These are phyloP conservation scores for Hamamelis virginiana DNA, from an alignment of 164 flowering plant genomes.

Conservation along the genomic window DNA sequence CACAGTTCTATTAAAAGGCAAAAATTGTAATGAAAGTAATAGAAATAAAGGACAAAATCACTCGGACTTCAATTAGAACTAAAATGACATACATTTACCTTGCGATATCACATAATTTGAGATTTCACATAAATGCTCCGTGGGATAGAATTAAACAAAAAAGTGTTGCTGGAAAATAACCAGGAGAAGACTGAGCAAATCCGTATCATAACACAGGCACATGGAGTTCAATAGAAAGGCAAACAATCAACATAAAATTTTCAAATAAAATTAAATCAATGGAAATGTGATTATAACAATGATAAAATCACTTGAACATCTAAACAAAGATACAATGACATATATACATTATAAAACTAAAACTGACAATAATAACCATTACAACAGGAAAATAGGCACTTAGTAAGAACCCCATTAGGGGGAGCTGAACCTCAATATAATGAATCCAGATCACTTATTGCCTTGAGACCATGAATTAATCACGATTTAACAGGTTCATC, in stretches of 20 bases:
- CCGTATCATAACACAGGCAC: background rate
- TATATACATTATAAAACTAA: constrained; percentile 4
- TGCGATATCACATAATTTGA: too few species aligned
- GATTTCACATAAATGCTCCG: too few species aligned
- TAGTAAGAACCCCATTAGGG: background rate
- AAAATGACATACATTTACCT: too few species aligned
- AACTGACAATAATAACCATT: background rate
- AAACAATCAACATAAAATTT: background rate
- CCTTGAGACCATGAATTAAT: background rate
- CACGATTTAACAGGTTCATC: constrained; percentile 55
- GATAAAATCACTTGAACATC: background rate
- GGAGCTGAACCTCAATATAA: background rate
- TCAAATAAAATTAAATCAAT: background rate
- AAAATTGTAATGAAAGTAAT: too few species aligned
- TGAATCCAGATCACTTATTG: background rate
- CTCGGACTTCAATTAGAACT: too few species aligned
- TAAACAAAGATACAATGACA: background rate
- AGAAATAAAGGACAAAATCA: too few species aligned
- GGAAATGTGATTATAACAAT: background rate
- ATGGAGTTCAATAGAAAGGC: background rate
- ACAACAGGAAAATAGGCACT: background rate
- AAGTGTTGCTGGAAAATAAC: too few species aligned
- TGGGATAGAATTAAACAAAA: too few species aligned
- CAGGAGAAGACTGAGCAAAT: too few species aligned
- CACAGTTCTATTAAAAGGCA: too few species aligned